Percentiles rank a stretch among this genome's conserved stretches.
These are phyloP conservation scores for Oryza meyeriana DNA, from an alignment of 176 grass and related monocot genomes.

Conservation along the genomic window DNA sequence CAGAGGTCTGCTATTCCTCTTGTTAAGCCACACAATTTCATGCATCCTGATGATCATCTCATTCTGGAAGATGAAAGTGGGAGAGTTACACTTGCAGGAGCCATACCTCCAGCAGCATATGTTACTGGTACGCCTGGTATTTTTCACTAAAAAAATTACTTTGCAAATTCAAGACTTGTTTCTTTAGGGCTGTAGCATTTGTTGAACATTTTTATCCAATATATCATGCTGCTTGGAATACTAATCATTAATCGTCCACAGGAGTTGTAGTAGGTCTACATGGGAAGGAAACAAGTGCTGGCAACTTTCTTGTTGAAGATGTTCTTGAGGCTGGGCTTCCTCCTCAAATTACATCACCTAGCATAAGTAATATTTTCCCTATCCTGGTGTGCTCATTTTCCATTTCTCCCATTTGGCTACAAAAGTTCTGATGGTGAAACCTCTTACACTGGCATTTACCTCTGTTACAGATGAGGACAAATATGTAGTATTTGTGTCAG, in stretches of 20 bases:
- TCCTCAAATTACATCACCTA: constrained; percentile 59
- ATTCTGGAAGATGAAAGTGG: constrained; percentile 99
- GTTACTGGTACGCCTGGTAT: constrained; percentile 62
- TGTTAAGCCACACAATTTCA: constrained; percentile 95
- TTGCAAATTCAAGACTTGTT: not conserved
- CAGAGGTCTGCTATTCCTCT: constrained; percentile 92
- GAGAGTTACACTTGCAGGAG: constrained; percentile 86
- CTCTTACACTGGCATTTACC: constrained; percentile 14
- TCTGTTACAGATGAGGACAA: constrained; percentile 82
- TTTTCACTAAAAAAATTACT: not conserved
- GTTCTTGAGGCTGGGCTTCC: constrained; percentile 86
- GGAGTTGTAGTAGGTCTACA: constrained; percentile 80
- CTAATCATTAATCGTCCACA: constrained; percentile 19
- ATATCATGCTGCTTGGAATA: not conserved
- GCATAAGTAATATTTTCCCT: constrained; percentile 52
- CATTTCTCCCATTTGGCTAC: not conserved
- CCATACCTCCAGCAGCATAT: constrained; percentile 56
- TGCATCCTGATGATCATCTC: constrained; percentile 92
- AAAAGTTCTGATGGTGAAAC: not conserved
- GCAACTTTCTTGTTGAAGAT: constrained; percentile 90
- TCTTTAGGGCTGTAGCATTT: not conserved
- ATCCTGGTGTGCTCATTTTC: not conserved
- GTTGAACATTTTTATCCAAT: not conserved
- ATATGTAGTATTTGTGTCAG: constrained; percentile 82
- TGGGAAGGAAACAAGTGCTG: constrained; percentile 92